phyloP scores from a whole-genome alignment of 176 grass and related monocot genomes.

The Carex kokanica region DNA sequence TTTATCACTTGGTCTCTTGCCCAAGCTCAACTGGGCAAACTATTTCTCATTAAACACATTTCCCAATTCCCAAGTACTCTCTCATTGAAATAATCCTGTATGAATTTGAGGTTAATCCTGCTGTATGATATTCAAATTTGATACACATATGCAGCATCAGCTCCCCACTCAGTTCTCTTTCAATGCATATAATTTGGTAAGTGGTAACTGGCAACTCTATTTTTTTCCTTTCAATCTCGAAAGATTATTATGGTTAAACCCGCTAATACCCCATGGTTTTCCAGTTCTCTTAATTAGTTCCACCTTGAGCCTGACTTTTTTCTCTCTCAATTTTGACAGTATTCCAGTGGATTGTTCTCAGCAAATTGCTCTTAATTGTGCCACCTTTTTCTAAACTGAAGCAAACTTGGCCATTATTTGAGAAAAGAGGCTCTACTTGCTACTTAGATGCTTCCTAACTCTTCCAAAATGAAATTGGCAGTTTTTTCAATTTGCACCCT shows the following conservation, averaged over 20 bases:
- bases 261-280: neutral
- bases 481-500: slow-evolving; percentile 37
- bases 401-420: neutral
- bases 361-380: neutral
- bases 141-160: neutral
- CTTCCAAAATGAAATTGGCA: slow-evolving; percentile 40
- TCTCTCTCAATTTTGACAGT: neutral
- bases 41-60: no score
- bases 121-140: neutral
- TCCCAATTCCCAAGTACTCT: neutral
- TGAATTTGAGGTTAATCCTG: neutral
- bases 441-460: neutral
- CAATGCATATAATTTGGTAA: neutral
- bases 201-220: neutral
- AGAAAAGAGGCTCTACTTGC: neutral
- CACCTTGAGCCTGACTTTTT: neutral
- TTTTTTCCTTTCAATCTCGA: neutral
- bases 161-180: neutral
- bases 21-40: no score
- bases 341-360: neutral
- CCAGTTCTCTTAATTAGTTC: neutral
- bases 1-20: neutral
- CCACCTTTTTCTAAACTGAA: neutral
- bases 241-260: neutral
- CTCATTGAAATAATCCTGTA: neutral